phyloP scores from a whole-genome alignment of 176 grass and related monocot genomes.

The Carex kokanica region DNA sequence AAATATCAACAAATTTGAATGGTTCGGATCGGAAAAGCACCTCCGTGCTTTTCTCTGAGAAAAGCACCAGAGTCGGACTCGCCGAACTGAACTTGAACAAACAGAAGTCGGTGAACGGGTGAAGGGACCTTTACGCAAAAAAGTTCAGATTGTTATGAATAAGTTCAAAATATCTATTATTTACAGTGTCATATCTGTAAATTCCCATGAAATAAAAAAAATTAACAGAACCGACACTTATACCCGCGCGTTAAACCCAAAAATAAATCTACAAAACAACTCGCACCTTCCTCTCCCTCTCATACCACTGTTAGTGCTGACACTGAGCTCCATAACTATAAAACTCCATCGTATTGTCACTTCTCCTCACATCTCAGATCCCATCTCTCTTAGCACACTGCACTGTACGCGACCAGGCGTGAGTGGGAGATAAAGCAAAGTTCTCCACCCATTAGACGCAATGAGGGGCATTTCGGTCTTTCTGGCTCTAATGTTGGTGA shows the following conservation, averaged over 20 bases:
- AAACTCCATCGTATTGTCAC: conserved; percentile 26
- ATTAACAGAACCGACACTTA: neutral
- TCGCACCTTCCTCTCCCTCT: neutral
- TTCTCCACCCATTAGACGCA: neutral
- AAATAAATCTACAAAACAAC: neutral
- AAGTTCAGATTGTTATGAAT: neutral
- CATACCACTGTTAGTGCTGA: neutral
- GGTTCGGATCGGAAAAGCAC: too few relatives aligned
- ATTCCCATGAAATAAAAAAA: neutral
- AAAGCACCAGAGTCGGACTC: too few relatives aligned
- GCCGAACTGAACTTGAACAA: neutral
- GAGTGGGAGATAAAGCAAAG: neutral
- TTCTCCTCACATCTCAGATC: conserved; percentile 43
- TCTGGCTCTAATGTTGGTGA: conserved; percentile 31
- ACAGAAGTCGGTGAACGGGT: conserved; percentile 6
- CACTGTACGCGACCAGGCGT: neutral
- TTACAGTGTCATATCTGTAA: neutral
- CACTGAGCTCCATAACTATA: conserved; percentile 26
- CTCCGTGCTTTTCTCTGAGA: too few relatives aligned
- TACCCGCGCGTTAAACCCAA: conserved; percentile 20
- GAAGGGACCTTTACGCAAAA: neutral
- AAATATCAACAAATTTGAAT: too few relatives aligned
- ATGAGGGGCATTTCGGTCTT: conserved; percentile 27
- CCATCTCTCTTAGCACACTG: conserved; percentile 1
- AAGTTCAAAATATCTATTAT: neutral